Percentiles rank a stretch among this genome's conserved stretches.
Conservation (phyloP, 2,329 filamentous ascomycete species). For the Sclerotinia spermophila region DNA sequence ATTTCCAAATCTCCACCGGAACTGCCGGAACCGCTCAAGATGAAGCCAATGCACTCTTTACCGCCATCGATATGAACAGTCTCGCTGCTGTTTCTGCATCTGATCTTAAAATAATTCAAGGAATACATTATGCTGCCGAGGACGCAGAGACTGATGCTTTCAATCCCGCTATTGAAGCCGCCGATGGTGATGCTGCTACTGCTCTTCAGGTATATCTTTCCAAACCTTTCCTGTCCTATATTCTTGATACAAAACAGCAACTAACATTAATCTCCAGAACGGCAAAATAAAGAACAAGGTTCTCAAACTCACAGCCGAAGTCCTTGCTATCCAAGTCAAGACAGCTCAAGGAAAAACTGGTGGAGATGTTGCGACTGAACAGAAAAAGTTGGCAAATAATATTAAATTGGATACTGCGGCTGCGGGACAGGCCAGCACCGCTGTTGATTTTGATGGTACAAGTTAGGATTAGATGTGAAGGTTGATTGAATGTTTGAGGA, state of each 20-base stretch:
- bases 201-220: conserved; percentile 44
- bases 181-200: conserved; percentile 44
- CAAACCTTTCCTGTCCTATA: background rate
- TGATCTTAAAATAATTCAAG: conserved; percentile 49
- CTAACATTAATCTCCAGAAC: conserved; percentile 35
- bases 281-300: conserved; percentile 61
- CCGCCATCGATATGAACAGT: conserved; percentile 42
- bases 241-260: background rate
- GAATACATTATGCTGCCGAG: conserved; percentile 51
- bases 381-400: conserved; percentile 53
- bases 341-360: conserved; percentile 48
- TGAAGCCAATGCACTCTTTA: conserved; percentile 43
- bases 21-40: conserved; percentile 45
- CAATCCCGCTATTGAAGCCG: conserved; percentile 51
- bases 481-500: background rate
- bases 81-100: conserved; percentile 43
- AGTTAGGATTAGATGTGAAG: conserved; percentile 12
- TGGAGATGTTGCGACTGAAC: conserved; percentile 45
- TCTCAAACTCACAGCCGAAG: conserved; percentile 52
- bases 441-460: conserved; percentile 39
- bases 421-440: conserved; percentile 46
- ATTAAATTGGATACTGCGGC: conserved; percentile 46
- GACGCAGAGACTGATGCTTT: conserved; percentile 51
- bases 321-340: conserved; percentile 49
- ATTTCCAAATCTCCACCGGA: conserved; percentile 47